These are phyloP conservation scores for Orbilia quercus DNA, from an alignment of 2,329 filamentous ascomycete species.

Conservation along the genomic window DNA sequence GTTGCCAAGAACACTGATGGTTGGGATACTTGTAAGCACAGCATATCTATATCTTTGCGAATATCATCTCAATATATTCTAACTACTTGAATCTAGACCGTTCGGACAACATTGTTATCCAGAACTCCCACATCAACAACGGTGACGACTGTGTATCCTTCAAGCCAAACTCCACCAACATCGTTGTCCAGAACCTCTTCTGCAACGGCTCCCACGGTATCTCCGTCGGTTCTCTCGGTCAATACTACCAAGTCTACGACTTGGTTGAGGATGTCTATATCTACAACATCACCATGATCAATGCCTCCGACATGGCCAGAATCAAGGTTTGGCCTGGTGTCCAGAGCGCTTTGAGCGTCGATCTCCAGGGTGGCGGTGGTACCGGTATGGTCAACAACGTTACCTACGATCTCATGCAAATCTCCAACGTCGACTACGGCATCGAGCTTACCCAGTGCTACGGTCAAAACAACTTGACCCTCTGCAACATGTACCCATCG, in stretches of 20 bases:
- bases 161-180: conserved; percentile 77
- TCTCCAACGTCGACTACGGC: conserved; percentile 72
- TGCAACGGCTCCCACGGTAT: conserved; percentile 80
- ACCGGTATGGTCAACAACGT: conserved; percentile 73
- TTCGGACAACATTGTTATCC: conserved; percentile 72
- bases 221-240: conserved; percentile 76
- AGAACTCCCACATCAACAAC: conserved; percentile 74
- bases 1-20: conserved; percentile 75
- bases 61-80: too few relatives aligned
- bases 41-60: too few relatives aligned
- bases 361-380: conserved; percentile 75
- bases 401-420: conserved; percentile 72
- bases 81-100: conserved; percentile 63
- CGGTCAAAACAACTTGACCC: conserved; percentile 68
- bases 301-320: conserved; percentile 72
- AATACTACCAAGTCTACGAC: conserved; percentile 73
- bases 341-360: conserved; percentile 69
- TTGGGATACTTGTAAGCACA: conserved; percentile 70
- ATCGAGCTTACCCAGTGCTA: conserved; percentile 73
- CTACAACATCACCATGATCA: conserved; percentile 71
- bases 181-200: conserved; percentile 74
- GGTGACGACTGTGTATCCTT: conserved; percentile 79
- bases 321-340: conserved; percentile 79
- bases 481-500: conserved; percentile 64
- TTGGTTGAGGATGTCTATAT: conserved; percentile 77